These are phyloP conservation scores for Blakeslea trispora DNA, from an alignment of 371 early-diverging fungal genomes.

Conservation along the genomic window DNA sequence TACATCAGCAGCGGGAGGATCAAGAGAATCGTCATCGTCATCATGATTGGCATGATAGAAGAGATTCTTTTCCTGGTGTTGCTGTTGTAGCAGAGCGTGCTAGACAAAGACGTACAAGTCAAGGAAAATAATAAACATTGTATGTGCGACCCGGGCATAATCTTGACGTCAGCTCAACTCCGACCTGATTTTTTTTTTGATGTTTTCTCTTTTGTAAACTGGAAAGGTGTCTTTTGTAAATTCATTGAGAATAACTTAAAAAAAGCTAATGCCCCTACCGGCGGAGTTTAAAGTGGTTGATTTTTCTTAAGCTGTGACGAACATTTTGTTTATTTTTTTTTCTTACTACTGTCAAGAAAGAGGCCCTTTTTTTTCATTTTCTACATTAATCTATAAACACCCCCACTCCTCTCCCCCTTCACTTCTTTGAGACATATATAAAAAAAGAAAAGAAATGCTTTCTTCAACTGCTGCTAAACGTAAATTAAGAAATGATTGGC, in stretches of 20 bases:
- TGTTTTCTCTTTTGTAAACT: too few species aligned
- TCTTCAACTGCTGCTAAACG: conserved; percentile 31
- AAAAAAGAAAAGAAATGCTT: conserved; percentile 18
- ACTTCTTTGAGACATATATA: neutral
- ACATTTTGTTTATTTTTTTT: neutral
- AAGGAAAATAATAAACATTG: neutral
- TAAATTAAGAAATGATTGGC: too few species aligned
- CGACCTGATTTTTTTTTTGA: too few species aligned
- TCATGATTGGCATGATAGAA: neutral
- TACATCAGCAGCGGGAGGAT: conserved; percentile 10
- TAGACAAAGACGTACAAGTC: conserved; percentile 8
- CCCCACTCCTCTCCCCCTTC: conserved; percentile 14
- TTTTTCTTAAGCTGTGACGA: too few species aligned
- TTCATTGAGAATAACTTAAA: too few species aligned
- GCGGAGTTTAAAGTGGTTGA: too few species aligned
- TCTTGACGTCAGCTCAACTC: neutral
- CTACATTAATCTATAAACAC: neutral
- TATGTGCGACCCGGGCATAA: too few species aligned
- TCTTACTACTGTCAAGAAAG: neutral
- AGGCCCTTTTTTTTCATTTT: neutral
- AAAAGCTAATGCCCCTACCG: too few species aligned
- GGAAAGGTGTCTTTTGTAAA: too few species aligned
- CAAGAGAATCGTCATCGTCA: too few species aligned
- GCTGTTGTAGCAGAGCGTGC: conserved; percentile 19
- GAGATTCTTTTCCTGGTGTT: conserved; percentile 12